A percentile compares a stretch with the other conserved stretches of the same genome.
These are phyloP conservation scores for Breynia disticha DNA, from an alignment of 441 rosid species.

Conservation along the genomic window DNA sequence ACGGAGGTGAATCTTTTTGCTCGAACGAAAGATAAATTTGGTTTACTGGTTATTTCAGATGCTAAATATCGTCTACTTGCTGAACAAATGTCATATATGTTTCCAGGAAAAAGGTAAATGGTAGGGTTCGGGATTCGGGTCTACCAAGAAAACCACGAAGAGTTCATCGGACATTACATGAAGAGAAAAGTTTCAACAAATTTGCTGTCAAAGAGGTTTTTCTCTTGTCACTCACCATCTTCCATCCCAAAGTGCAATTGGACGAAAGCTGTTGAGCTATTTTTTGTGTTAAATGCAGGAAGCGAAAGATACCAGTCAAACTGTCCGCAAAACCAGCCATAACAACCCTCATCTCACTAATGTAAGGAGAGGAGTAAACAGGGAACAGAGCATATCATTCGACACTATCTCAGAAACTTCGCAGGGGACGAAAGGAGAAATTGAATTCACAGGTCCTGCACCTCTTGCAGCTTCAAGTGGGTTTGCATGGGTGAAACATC, in stretches of 20 bases:
- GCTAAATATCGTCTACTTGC: neutral
- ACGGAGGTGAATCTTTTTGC: conserved; percentile 42
- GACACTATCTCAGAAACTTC: conserved; percentile 39
- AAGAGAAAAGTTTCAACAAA: conserved; percentile 22
- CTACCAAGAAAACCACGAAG: conserved; percentile 35
- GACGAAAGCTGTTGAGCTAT: neutral
- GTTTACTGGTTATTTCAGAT: no score
- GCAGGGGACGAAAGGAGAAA: conserved; percentile 25
- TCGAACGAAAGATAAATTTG: no score
- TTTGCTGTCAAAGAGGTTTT: conserved; percentile 36
- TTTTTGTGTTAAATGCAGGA: conserved; percentile 26
- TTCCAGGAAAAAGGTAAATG: conserved; percentile 53
- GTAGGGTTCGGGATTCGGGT: conserved; percentile 37
- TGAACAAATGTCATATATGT: conserved; percentile 9
- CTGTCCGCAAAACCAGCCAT: conserved; percentile 10
- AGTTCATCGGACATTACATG: conserved; percentile 34
- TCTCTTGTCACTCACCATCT: neutral
- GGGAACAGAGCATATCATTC: conserved; percentile 19
- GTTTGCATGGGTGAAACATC: conserved; percentile 68
- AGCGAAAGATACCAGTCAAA: conserved; percentile 14
- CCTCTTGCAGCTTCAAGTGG: conserved; percentile 55
- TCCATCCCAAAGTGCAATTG: neutral
- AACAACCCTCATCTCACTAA: conserved; percentile 8
- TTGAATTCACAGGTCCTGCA: conserved; percentile 38
- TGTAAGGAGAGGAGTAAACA: conserved; percentile 17